A percentile compares a stretch with the other conserved stretches of the same genome.
These are phyloP conservation scores for Eimeria brunetti DNA, from an alignment of 169 alveolate species.

Conservation along the genomic window DNA sequence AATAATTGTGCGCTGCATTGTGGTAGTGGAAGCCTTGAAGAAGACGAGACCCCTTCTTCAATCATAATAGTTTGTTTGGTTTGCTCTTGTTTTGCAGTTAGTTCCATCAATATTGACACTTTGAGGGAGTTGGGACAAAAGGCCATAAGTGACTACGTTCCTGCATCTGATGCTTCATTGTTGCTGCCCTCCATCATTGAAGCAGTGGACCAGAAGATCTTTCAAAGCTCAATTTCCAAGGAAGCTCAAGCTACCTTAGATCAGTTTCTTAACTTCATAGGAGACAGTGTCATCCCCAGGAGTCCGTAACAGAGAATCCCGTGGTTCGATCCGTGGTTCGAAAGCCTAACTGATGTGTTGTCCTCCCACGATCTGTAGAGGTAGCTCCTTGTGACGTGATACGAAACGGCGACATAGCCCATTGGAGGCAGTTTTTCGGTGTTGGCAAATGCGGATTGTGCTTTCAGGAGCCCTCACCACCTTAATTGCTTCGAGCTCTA, in stretches of 20 bases:
- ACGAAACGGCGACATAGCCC: neutral
- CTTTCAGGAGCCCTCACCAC: conserved; percentile 35
- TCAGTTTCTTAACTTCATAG: conserved; percentile 29
- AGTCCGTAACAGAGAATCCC: conserved; percentile 9
- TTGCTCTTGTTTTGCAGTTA: neutral
- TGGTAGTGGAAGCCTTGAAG: neutral
- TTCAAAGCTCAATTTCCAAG: neutral
- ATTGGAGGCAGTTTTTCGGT: neutral
- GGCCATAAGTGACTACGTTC: conserved; percentile 10
- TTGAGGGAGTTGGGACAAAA: conserved; percentile 38
- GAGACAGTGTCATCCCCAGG: conserved; percentile 27
- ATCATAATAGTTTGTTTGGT: neutral
- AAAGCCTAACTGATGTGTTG: neutral
- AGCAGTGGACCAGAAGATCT: neutral
- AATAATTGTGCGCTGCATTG: neutral
- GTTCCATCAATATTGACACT: conserved; percentile 2
- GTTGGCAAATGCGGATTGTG: neutral
- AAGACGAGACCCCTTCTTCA: neutral
- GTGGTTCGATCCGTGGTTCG: neutral
- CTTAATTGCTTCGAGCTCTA: neutral
- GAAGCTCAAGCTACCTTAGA: neutral
- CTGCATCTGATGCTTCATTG: neutral
- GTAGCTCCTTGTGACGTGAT: neutral
- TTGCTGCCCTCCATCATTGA: conserved; percentile 50
- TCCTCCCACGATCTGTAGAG: neutral